phyloP scores from a whole-genome alignment of 2,329 filamentous ascomycete species.

The Hymenoscyphus linearis region DNA sequence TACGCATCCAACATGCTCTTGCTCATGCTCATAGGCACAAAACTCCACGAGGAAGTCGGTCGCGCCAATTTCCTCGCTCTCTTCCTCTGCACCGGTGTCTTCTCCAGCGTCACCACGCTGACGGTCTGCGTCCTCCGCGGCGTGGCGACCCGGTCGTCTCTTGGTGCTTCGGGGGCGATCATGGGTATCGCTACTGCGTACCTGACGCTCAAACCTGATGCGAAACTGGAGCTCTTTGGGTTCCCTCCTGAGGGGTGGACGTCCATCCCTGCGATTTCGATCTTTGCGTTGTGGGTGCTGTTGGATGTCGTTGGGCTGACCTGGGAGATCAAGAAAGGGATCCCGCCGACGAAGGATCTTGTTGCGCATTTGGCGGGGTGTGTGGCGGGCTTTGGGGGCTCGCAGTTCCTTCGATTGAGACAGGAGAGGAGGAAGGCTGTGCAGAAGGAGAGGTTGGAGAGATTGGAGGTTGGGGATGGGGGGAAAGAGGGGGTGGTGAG shows the following conservation, averaged over 20 bases:
- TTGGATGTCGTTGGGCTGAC: conserved; percentile 42
- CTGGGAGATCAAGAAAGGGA: conserved; percentile 5
- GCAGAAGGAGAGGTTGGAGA: conserved; percentile 22
- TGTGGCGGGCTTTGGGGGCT: conserved; percentile 27
- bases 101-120: conserved; percentile 56
- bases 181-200: conserved; percentile 58
- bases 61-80: conserved; percentile 64
- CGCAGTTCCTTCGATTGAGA: conserved; percentile 23
- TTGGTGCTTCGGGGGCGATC: conserved; percentile 64
- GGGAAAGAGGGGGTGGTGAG: conserved; percentile 15
- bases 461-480: conserved; percentile 18
- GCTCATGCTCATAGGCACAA: conserved; percentile 61
- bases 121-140: conserved; percentile 35
- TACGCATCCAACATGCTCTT: conserved; percentile 58
- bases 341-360: conserved; percentile 31
- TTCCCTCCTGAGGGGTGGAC: conserved; percentile 48
- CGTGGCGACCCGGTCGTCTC: conserved; percentile 42
- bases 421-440: conserved; percentile 20
- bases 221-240: conserved; percentile 52
- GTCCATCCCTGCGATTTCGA: conserved; percentile 49
- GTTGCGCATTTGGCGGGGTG: conserved; percentile 36
- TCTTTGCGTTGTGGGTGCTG: conserved; percentile 48
- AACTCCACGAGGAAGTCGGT: conserved; percentile 65
- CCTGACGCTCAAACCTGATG: conserved; percentile 52
- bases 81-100: conserved; percentile 53